Evolutionary conservation across 2,329 filamentous ascomycete species (phyloP), one percentile per base, ranked within the genome.

Genomic region (Ophiostoma sp.): DNA sequence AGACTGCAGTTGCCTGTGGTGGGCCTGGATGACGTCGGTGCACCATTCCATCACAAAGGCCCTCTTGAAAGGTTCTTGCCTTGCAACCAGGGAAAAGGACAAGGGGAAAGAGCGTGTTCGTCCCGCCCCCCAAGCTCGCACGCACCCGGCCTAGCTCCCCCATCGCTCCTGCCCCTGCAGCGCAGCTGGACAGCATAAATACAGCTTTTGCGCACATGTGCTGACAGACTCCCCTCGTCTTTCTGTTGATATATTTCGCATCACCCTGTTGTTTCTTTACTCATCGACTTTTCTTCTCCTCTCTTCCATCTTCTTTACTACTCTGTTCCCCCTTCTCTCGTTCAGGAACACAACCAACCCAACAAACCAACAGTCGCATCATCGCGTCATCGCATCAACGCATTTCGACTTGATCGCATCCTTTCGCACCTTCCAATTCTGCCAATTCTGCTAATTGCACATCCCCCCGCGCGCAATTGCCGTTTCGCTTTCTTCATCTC

Each of bases 11-110:
- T 17, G 61, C 22, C 33, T 66, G 61, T 28, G 12, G 42, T 52
- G 59, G 59, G 31, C 70, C 25, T 39, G 69, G 69, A 70, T 73
- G 72, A 72, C 70, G 70, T 72, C 70, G 59, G 25, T 31, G 68
- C 42, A 28, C 33, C 71, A 48, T 59, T 50, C 50, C 52, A 61
- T 17, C 45, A 63, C 66, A 70, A 72, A 70, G 69, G 69, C 33
- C 64, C 33, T 42, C 33, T 64, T 12, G 52, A 57, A 57, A 57
- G 52, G 52, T 28, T 19, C n/a, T n/a, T n/a, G n/a, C n/a, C n/a
- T 57, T 57, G 25, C 57, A 61, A 61, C 28, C 61, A 42, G 36
- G 36, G 12, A 45, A 66, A 42, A 66, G 57, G 57, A 17, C 17
- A 22, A 36, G 25, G 6, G 17, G 17, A 19, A 39, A 63, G 17